These are phyloP conservation scores for Dioscorea dumetorum DNA, from an alignment of 106 monocot species.

Conservation along the genomic window DNA sequence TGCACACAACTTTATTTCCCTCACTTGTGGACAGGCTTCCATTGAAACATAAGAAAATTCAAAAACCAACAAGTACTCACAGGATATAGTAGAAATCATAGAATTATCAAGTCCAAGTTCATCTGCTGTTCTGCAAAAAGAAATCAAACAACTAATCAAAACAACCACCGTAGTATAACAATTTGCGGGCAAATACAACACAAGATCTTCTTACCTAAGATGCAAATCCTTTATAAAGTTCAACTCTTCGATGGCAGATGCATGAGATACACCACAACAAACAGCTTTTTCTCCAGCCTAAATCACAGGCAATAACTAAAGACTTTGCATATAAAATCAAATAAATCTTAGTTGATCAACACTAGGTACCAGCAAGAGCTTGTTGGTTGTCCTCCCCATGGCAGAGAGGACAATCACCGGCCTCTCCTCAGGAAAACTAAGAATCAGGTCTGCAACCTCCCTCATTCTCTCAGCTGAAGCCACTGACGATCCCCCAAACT, in stretches of 20 bases:
- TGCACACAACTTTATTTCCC: no score
- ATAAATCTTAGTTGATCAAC: background rate
- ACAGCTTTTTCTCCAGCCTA: constrained; percentile 91
- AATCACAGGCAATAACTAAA: background rate
- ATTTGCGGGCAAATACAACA: background rate
- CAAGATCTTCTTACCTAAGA: constrained; percentile 27
- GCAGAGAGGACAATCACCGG: constrained; percentile 83
- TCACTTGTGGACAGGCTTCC: no score
- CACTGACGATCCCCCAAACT: constrained; percentile 86
- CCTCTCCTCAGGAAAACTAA: constrained; percentile 54
- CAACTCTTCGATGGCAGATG: constrained; percentile 58
- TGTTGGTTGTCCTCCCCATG: constrained; percentile 89
- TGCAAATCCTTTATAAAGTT: constrained; percentile 61
- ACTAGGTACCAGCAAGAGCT: constrained; percentile 43
- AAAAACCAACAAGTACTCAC: constrained; percentile 20
- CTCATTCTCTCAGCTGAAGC: constrained; percentile 70
- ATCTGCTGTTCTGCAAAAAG: constrained; percentile 49
- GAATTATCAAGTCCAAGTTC: constrained; percentile 65
- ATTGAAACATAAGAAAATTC: no score
- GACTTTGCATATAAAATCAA: background rate
- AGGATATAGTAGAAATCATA: constrained; percentile 46
- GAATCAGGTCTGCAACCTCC: constrained; percentile 69
- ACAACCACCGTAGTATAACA: background rate
- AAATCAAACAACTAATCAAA: background rate
- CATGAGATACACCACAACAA: constrained; percentile 52